Evolutionary conservation across 2,329 filamentous ascomycete species (phyloP), one percentile per base, ranked within the genome.

Genomic region (Madurella mycetomatis): DNA sequence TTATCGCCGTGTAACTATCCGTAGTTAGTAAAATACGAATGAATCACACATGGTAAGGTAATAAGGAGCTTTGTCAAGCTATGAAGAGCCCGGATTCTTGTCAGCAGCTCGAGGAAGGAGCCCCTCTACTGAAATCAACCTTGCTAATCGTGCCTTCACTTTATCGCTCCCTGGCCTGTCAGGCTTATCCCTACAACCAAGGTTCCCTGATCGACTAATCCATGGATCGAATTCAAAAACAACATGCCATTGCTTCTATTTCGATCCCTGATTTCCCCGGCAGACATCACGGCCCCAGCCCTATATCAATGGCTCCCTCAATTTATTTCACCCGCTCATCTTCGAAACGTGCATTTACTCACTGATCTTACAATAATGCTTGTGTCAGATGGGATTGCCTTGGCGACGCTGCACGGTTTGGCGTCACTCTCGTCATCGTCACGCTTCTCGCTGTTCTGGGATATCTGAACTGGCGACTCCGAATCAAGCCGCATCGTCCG

Each of bases 381-480:
- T 44, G 49, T 16, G 45, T 47, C 19, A 46, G 52, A 2, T 58
- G 52, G 52, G 8, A 46, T 32, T 58, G 56, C 17, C 42, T 58
- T 9, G 41, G 53, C 40, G 49, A 55, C 45, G 56, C 52, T 19
- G 43, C 56, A 30, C 56, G 55, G 34, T 30, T 49, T 4, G 56
- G 56, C 39, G 47, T 58, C 12, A 41, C 55, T 9, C 49, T 58
- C 1, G 49, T 55, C 9, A 18, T 53, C 15, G 25, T 55, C 32
- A 39, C 47, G 4, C 12, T 44, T 13, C 42, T 53, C 1, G 0
- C 30, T 2, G 32, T n/a, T 4, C n/a, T 55, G 13, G 52, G 32
- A 2, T 58, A 51, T 19, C 8, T 55, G 2, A 55, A 55, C 53
- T 58, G 56, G 56, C 49, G 49, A 18, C 34, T 58, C 32, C 40